phyloP scores from a whole-genome alignment of 164 flowering plant species.

The Berberis thunbergii region DNA sequence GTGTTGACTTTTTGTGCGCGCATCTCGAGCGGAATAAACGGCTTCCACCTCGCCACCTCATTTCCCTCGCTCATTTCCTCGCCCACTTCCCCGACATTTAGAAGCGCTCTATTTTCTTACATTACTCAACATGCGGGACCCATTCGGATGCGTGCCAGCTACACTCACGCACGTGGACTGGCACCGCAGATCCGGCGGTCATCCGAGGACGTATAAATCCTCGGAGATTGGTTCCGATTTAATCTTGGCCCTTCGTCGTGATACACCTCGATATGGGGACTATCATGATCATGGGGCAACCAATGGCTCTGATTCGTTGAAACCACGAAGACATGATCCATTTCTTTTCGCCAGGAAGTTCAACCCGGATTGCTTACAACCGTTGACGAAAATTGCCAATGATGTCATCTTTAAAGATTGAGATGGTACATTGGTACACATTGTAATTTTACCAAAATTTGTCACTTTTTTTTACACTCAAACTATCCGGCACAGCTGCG shows the following conservation, averaged over 20 bases:
- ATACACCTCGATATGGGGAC: slow-evolving; percentile 42
- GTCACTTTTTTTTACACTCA: too few relatives aligned
- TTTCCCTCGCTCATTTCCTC: too few relatives aligned
- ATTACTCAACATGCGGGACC: slow-evolving; percentile 48
- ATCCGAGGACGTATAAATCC: slow-evolving; percentile 48
- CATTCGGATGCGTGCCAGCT: slow-evolving; percentile 44
- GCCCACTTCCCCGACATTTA: too few relatives aligned
- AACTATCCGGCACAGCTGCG: too few relatives aligned
- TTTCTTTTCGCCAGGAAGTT: slow-evolving; percentile 58
- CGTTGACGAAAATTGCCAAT: slow-evolving; percentile 39
- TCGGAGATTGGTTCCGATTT: slow-evolving; percentile 41
- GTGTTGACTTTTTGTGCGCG: too few relatives aligned
- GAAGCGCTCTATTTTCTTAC: slow-evolving; percentile 93
- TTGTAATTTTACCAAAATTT: slow-evolving; percentile 8
- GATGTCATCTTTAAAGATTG: slow-evolving; percentile 48
- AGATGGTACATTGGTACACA: background rate
- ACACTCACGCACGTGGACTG: slow-evolving; percentile 78
- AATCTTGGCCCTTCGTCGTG: slow-evolving; percentile 27
- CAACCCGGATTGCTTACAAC: slow-evolving; percentile 27
- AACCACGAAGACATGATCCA: slow-evolving; percentile 19
- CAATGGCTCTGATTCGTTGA: slow-evolving; percentile 25
- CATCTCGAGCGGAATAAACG: too few relatives aligned
- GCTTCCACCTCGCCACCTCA: too few relatives aligned
- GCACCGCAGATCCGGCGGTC: slow-evolving; percentile 50
- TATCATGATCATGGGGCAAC: slow-evolving; percentile 15